phyloP scores from a whole-genome alignment of 306 rosid species.

The Begonia loranthoides region DNA sequence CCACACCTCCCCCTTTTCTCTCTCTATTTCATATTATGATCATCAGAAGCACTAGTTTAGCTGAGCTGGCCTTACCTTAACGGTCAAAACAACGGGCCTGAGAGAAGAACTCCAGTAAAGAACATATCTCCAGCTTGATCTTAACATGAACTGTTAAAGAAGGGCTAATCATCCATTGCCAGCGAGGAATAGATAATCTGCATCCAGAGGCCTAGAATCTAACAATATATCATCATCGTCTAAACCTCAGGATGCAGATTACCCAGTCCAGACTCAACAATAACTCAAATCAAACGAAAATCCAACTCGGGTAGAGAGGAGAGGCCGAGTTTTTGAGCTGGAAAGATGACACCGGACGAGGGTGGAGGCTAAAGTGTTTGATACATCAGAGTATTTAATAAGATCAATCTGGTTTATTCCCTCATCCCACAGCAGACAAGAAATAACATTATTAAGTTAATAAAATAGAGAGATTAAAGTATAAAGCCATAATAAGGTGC shows the following conservation, averaged over 20 bases:
- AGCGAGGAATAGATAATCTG: slow-evolving; percentile 33
- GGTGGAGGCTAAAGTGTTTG: slow-evolving; percentile 11
- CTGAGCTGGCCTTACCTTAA: too few relatives aligned
- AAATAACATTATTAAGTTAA: neutral
- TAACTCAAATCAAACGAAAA: neutral
- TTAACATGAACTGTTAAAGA: too few relatives aligned
- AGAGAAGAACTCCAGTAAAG: too few relatives aligned
- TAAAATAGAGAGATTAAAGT: slow-evolving; percentile 13
- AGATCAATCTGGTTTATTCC: neutral
- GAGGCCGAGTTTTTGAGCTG: neutral
- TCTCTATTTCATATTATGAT: too few relatives aligned
- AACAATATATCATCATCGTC: slow-evolving; percentile 20
- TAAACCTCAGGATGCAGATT: slow-evolving; percentile 75
- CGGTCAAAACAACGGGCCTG: too few relatives aligned
- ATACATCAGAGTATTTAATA: slow-evolving; percentile 30
- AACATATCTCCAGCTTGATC: too few relatives aligned
- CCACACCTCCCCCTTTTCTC: too few relatives aligned
- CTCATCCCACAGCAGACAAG: neutral
- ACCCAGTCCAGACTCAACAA: slow-evolving; percentile 30
- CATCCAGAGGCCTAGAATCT: slow-evolving; percentile 38
- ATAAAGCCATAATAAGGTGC: slow-evolving; percentile 21
- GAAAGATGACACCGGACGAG: slow-evolving; percentile 10
- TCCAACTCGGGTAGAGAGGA: neutral
- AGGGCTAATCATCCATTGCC: neutral
- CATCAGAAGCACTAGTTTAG: too few relatives aligned